Percentiles rank a stretch among this genome's conserved stretches.
Conservation (phyloP, 176 grass and related monocot genomes). For the Cocos nucifera region DNA sequence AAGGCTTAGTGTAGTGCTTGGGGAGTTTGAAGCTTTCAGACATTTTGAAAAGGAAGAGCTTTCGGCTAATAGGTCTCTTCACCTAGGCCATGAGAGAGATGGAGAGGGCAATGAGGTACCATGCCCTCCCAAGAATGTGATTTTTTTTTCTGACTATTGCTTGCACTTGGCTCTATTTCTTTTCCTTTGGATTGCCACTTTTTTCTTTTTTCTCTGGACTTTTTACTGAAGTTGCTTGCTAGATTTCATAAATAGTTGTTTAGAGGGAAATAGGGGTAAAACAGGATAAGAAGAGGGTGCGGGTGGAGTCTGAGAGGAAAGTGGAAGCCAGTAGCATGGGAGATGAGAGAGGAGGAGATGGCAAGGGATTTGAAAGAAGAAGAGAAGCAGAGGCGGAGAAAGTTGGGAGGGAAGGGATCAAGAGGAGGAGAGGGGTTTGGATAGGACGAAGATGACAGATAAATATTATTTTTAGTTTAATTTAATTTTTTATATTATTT, state of each 20-base stretch:
- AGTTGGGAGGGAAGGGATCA: background rate
- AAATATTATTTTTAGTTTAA: no score
- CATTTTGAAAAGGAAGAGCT: constrained; percentile 55
- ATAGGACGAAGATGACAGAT: no score
- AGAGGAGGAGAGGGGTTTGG: no score
- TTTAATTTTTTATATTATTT: no score
- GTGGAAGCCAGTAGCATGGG: no score
- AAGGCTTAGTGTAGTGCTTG: constrained; percentile 66
- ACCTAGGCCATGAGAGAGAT: constrained; percentile 39
- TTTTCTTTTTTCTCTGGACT: no score
- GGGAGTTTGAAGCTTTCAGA: constrained; percentile 36
- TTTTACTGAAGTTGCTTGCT: no score
- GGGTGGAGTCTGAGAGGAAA: background rate
- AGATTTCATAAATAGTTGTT: no score
- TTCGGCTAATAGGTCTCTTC: constrained; percentile 21
- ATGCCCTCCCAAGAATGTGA: constrained; percentile 39
- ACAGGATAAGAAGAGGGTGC: background rate
- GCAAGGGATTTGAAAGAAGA: background rate
- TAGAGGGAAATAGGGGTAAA: no score
- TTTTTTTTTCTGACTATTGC: constrained; percentile 21
- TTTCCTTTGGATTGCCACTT: no score
- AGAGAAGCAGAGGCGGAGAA: background rate
- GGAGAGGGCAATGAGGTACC: constrained; percentile 40
- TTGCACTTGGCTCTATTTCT: no score
- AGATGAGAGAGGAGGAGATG: background rate